phyloP scores from a whole-genome alignment of 2,329 filamentous ascomycete genomes.

The Stagonosporopsis rhizophila region DNA sequence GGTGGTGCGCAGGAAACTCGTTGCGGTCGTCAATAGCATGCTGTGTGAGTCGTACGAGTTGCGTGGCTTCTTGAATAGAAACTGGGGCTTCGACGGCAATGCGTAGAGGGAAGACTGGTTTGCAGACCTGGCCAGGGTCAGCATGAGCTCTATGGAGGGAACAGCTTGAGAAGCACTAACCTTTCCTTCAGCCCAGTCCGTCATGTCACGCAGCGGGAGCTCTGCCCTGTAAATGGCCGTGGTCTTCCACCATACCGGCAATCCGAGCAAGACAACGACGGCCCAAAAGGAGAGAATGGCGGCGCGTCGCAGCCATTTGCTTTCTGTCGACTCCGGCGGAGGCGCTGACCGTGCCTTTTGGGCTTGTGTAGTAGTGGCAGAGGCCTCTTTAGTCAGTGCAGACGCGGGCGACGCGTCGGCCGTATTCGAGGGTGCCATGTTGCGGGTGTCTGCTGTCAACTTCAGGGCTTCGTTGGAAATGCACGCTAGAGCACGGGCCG shows the following conservation, averaged over 20 bases:
- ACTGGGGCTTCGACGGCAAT: constrained; percentile 79
- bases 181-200: constrained; percentile 88
- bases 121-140: constrained; percentile 71
- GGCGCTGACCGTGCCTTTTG: constrained; percentile 51
- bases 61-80: constrained; percentile 70
- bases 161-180: constrained; percentile 54
- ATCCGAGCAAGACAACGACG: constrained; percentile 79
- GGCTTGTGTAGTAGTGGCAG: constrained; percentile 5
- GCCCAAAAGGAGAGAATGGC: constrained; percentile 92
- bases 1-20: constrained; percentile 83
- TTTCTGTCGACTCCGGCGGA: constrained; percentile 78
- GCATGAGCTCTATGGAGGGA: not conserved
- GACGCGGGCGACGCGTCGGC: constrained; percentile 31
- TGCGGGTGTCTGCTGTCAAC: constrained; percentile 32
- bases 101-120: constrained; percentile 84
- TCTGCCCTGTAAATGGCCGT: constrained; percentile 89
- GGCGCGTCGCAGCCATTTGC: constrained; percentile 71
- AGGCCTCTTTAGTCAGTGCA: constrained; percentile 9
- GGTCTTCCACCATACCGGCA: constrained; percentile 96
- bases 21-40: constrained; percentile 85
- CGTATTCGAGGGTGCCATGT: constrained; percentile 35
- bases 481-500: constrained; percentile 19
- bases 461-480: constrained; percentile 13
- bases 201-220: constrained; percentile 85
- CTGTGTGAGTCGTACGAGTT: constrained; percentile 81